phyloP scores from a whole-genome alignment of 2,329 filamentous ascomycete genomes.

The Beauveria sp. region DNA sequence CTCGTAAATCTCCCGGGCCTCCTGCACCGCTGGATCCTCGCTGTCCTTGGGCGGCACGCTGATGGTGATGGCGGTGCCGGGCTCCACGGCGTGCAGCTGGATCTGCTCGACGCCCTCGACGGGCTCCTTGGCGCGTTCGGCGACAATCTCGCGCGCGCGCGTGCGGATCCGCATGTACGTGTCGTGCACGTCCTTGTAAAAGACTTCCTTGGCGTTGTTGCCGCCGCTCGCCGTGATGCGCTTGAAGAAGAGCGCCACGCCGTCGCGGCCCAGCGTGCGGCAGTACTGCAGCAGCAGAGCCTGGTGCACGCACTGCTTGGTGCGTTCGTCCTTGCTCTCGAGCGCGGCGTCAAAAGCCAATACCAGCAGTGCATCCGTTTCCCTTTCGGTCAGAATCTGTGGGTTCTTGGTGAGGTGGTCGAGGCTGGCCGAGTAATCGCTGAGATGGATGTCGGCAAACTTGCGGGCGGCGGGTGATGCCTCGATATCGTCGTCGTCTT shows the following conservation, averaged over 20 bases:
- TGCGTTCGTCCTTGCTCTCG: constrained; percentile 65
- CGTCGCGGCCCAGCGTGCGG: constrained; percentile 77
- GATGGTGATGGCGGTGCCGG: constrained; percentile 86
- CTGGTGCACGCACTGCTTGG: constrained; percentile 86
- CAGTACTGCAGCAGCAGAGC: constrained; percentile 92
- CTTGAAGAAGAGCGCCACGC: constrained; percentile 91
- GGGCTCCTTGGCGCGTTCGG: constrained; percentile 41
- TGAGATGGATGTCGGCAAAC: constrained; percentile 71
- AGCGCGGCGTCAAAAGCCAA: constrained; percentile 87
- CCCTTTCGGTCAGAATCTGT: constrained; percentile 69
- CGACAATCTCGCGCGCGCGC: constrained; percentile 64
- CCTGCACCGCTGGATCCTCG: constrained; percentile 55
- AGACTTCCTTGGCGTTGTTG: constrained; percentile 85
- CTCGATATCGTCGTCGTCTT: constrained; percentile 62
- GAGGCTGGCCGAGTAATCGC: constrained; percentile 66
- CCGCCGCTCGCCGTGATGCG: constrained; percentile 80
- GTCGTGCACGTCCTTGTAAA: constrained; percentile 84
- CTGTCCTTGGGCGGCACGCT: constrained; percentile 64
- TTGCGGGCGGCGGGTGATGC: constrained; percentile 70
- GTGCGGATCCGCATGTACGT: constrained; percentile 78
- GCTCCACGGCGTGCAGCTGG: constrained; percentile 92
- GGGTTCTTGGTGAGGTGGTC: constrained; percentile 75
- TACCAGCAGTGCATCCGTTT: constrained; percentile 85
- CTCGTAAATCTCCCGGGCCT: constrained; percentile 71
- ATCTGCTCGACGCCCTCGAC: constrained; percentile 88